Conservation (phyloP, 2,329 filamentous ascomycete species). For the Nemania sp. region DNA sequence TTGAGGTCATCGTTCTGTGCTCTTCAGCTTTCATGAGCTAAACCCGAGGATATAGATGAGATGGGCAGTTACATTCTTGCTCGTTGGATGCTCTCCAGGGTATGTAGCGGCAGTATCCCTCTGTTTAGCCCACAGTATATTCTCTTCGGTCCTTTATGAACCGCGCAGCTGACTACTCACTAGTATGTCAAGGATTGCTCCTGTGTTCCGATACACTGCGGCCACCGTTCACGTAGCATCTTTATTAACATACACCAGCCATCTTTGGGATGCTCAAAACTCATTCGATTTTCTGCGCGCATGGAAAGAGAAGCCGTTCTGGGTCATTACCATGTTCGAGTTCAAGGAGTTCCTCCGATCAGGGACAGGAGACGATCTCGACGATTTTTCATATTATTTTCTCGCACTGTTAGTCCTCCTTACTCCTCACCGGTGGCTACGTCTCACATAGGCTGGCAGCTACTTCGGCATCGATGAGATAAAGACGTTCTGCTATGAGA, state of each 20-base stretch:
- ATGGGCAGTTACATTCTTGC: slow-evolving; percentile 25
- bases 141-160: too few species aligned
- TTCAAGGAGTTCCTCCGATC: slow-evolving; percentile 30
- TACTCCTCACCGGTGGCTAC: background rate
- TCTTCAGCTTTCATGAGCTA: background rate
- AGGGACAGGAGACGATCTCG: slow-evolving; percentile 31
- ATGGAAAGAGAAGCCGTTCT: slow-evolving; percentile 40
- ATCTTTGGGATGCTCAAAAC: slow-evolving; percentile 48
- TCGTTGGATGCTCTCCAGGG: slow-evolving; percentile 44
- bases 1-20: background rate
- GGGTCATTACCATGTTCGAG: slow-evolving; percentile 28
- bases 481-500: slow-evolving; percentile 32
- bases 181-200: background rate
- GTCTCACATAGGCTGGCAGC: slow-evolving; percentile 14
- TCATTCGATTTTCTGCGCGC: slow-evolving; percentile 48
- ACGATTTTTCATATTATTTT: slow-evolving; percentile 35
- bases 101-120: background rate
- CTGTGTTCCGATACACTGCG: background rate
- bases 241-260: slow-evolving; percentile 23
- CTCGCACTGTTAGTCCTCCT: slow-evolving; percentile 27
- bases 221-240: background rate
- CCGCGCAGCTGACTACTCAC: background rate
- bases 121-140: background rate
- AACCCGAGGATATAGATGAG: slow-evolving; percentile 17
- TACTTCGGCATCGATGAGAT: slow-evolving; percentile 34